These are phyloP conservation scores for Termitomyces titanicus DNA, from an alignment of 768 basidiomycete genomes.

Conservation along the genomic window DNA sequence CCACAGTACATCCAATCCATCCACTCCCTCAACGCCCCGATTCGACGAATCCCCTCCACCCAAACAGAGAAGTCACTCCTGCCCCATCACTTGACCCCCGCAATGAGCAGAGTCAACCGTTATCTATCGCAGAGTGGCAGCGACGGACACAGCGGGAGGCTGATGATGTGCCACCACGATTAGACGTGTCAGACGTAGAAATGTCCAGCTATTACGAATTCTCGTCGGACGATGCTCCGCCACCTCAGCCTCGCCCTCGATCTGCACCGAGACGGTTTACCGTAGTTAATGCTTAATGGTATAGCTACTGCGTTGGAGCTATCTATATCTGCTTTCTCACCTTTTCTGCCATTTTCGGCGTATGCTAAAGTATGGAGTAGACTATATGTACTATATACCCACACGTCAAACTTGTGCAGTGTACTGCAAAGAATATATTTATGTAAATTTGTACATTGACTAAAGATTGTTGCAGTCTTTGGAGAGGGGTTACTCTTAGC, in stretches of 20 bases:
- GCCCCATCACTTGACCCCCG: slow-evolving; percentile 10
- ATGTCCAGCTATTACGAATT: slow-evolving; percentile 30
- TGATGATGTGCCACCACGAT: slow-evolving; percentile 17
- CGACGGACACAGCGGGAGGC: slow-evolving; percentile 24
- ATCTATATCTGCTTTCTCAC: background rate
- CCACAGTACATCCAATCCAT: slow-evolving; percentile 14
- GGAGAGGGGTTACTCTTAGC: background rate
- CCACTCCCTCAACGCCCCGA: slow-evolving; percentile 9
- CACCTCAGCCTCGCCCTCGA: slow-evolving; percentile 18
- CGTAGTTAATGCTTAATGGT: slow-evolving; percentile 26
- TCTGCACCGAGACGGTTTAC: slow-evolving; percentile 24
- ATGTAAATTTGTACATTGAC: background rate
- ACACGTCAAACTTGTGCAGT: too few relatives aligned
- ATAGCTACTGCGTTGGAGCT: background rate
- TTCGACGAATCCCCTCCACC: slow-evolving; percentile 9
- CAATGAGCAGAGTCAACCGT: slow-evolving; percentile 8
- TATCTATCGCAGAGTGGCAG: slow-evolving; percentile 28
- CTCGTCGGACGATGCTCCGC: slow-evolving; percentile 17
- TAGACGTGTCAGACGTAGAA: slow-evolving; percentile 26
- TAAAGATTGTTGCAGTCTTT: background rate
- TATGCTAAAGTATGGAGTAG: background rate
- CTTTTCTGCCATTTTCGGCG: background rate
- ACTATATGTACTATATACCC: too few relatives aligned
- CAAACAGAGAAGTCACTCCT: slow-evolving; percentile 9
- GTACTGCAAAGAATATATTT: background rate